A percentile compares a stretch with the other conserved stretches of the same genome.
Evolutionary conservation across 2,329 filamentous ascomycete species (phyloP).

Genomic region (Talaromyces amestolkiae): DNA sequence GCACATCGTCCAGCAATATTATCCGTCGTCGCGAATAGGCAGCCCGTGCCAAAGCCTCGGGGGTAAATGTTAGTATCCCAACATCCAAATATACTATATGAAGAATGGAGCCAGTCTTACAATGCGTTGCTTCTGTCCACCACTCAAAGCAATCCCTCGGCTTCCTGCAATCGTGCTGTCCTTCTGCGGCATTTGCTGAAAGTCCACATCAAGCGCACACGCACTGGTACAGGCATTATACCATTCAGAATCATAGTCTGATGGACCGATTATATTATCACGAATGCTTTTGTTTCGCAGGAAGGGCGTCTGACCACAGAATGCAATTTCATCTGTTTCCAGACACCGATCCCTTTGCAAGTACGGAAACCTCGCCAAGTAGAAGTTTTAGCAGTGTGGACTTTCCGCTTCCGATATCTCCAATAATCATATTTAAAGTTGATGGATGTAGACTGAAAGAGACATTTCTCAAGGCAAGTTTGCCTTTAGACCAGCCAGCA

Average conservation of each 20-base stretch:
- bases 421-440: conserved; percentile 49
- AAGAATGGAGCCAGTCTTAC: conserved; percentile 25
- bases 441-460: conserved; percentile 41
- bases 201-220: conserved; percentile 37
- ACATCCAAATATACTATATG: neutral
- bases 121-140: conserved; percentile 54
- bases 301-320: conserved; percentile 37
- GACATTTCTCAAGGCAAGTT: conserved; percentile 42
- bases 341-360: conserved; percentile 34
- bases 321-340: conserved; percentile 34
- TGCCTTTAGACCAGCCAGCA: conserved; percentile 25
- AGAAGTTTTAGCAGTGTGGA: conserved; percentile 50
- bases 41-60: conserved; percentile 41
- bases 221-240: conserved; percentile 27
- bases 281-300: conserved; percentile 31
- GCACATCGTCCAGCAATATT: conserved; percentile 17
- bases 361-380: conserved; percentile 42
- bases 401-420: conserved; percentile 54
- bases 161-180: conserved; percentile 50
- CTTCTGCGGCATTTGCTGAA: conserved; percentile 38
- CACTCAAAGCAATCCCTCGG: conserved; percentile 51
- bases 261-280: conserved; percentile 30
- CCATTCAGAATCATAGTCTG: conserved; percentile 29
- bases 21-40: conserved; percentile 42
- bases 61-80: neutral